Percentiles rank a stretch among this genome's conserved stretches.
phyloP scores from a whole-genome alignment of 345 rosid genomes.

The Chamaenerion angustifolium region DNA sequence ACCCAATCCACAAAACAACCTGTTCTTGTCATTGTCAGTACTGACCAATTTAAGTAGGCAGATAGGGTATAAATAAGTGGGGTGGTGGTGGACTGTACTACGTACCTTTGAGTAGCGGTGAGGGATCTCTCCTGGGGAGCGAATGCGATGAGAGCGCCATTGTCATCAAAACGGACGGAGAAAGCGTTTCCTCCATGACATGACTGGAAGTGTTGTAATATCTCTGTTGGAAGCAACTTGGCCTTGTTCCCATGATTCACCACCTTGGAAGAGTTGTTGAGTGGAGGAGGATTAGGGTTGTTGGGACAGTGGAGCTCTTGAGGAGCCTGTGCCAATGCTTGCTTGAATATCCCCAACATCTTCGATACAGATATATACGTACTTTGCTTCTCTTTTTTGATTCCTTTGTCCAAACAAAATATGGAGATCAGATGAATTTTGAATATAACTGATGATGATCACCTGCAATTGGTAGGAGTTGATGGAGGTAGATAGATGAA shows the following conservation, averaged over 20 bases:
- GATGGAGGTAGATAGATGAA: too few species aligned
- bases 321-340: conserved; percentile 42
- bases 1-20: conserved; percentile 46
- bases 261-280: not conserved
- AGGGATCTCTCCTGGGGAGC: not conserved
- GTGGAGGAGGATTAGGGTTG: conserved; percentile 3
- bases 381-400: too few species aligned
- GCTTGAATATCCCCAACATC: conserved; percentile 61
- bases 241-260: conserved; percentile 6
- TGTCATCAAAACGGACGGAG: conserved; percentile 21
- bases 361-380: conserved; percentile 6
- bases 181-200: conserved; percentile 17
- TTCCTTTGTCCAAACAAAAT: not conserved
- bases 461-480: too few species aligned
- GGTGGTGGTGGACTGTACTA: too few species aligned
- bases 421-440: too few species aligned
- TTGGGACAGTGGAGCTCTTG: conserved; percentile 52
- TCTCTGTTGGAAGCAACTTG: conserved; percentile 30
- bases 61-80: too few species aligned
- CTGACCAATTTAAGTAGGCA: not conserved
- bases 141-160: conserved; percentile 27
- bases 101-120: too few species aligned
- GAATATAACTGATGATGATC: too few species aligned
- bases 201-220: conserved; percentile 23
- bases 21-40: conserved; percentile 16